Base-by-base conservation (phyloP, 495 filamentous ascomycete genomes). In the Lindgomyces ingoldianus region DNA sequence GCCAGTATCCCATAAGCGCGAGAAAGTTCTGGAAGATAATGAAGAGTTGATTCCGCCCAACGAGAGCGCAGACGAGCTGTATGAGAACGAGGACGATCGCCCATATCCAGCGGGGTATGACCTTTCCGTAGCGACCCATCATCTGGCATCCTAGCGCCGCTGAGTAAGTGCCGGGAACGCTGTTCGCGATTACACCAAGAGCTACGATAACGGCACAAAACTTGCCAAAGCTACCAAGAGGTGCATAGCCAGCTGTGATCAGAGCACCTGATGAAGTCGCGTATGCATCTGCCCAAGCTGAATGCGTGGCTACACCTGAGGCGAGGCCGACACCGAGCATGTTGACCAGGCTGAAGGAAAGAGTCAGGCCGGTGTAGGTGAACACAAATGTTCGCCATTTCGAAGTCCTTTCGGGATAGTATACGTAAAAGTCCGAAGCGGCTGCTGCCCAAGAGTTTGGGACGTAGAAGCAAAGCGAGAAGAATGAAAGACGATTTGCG, bases 1-100 rank as follows among this genome's bases (percentile, higher is more conserved):
- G 79, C 87, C 87, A 89, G 72, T 89, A 90, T 22, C 87, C 87
- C 87, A 91, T 90, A 27, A 91, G 74, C 1, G 88, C 84, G 18
- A 91, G 77, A 71, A 90, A 89, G 73, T 90, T 89, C 16, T 82
- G 82, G 65, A 91, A 91, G 60, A 91, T 85, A 19, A 80, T 80
- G 11, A 83, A 81, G 24, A 91, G 77, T 53, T 83, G 59, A 53
- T 84, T 77, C 9, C 85, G 78, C 12, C 87, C 88, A 1, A 79
- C 87, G 14, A 89, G 75, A 0, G 85, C 87, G 66, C 86, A 87
- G 27, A 85, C 83, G 4, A 83, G 80, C 66, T 83, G 83, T 39
- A 91, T 82, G 9, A 88, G 72, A 0, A 84, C 79, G 4, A 82
- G 77, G 27, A 86, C 70, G 18, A 81, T 82, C 47, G 84, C 85